A percentile compares a stretch with the other conserved stretches of the same genome.
Evolutionary conservation across 2,329 filamentous ascomycete genomes (phyloP).

Genomic region (Mariannaea sp.): DNA sequence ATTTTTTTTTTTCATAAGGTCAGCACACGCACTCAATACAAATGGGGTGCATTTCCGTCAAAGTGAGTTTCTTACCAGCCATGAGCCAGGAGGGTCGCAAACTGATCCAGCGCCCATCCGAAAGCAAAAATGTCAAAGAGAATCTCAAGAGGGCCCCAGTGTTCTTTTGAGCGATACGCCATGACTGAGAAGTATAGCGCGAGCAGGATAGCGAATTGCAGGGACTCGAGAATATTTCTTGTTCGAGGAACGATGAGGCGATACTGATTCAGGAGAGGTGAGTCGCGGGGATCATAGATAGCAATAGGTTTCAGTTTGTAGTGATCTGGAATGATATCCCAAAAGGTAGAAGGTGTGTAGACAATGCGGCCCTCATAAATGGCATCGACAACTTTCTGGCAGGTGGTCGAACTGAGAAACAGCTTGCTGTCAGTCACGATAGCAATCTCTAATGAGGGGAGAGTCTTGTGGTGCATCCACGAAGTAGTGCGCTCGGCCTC

Average conservation of each 20-base stretch:
- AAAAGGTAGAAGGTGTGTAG: conserved; percentile 80
- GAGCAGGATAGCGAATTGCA: conserved; percentile 74
- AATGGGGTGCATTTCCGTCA: background rate
- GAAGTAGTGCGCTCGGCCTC: conserved; percentile 58
- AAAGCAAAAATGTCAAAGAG: conserved; percentile 74
- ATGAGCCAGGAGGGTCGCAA: conserved; percentile 77
- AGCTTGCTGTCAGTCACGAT: conserved; percentile 82
- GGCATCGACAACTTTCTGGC: conserved; percentile 79
- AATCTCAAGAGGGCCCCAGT: conserved; percentile 63
- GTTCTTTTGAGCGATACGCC: conserved; percentile 65
- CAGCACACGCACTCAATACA: background rate
- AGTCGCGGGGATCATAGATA: conserved; percentile 76
- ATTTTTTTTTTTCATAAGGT: conserved; percentile 11
- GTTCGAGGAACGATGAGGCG: conserved; percentile 81
- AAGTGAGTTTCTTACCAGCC: conserved; percentile 53
- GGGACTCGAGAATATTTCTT: conserved; percentile 73
- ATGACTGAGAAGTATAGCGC: conserved; percentile 74
- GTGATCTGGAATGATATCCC: conserved; percentile 83
- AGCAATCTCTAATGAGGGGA: conserved; percentile 81
- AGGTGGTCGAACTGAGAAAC: conserved; percentile 77
- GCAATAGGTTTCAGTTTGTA: conserved; percentile 86
- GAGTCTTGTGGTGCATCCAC: conserved; percentile 59
- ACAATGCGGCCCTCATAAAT: conserved; percentile 82
- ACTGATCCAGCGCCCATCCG: conserved; percentile 80
- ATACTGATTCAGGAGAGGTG: conserved; percentile 81